Conservation (phyloP, 148 eudicot genomes). For the Chenopodium quinoa region DNA sequence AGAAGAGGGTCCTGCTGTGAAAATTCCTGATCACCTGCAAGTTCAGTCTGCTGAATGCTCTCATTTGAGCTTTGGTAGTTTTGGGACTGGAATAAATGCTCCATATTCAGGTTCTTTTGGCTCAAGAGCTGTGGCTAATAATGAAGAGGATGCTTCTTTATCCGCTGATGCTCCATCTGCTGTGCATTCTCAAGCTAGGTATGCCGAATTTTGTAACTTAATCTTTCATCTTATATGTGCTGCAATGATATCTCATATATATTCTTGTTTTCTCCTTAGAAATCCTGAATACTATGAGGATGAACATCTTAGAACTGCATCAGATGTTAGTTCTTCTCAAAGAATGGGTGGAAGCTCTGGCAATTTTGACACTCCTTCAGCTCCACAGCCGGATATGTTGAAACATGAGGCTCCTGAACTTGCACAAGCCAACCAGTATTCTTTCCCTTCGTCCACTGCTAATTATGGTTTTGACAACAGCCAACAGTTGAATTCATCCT, state of each 20-base stretch:
- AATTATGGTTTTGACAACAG: constrained; percentile 66
- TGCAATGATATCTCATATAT: constrained; percentile 5
- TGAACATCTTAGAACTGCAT: constrained; percentile 53
- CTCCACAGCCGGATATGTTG: constrained; percentile 57
- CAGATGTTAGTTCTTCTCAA: constrained; percentile 60
- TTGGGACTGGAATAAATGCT: constrained; percentile 56
- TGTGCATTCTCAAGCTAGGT: constrained; percentile 69
- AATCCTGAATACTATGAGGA: constrained; percentile 72
- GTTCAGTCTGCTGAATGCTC: constrained; percentile 72
- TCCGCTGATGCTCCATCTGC: constrained; percentile 50
- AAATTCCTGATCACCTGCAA: constrained; percentile 81
- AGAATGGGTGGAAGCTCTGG: constrained; percentile 49
- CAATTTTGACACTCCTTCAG: constrained; percentile 59
- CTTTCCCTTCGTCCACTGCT: constrained; percentile 64
- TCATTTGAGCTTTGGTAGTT: constrained; percentile 95
- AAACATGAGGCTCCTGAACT: constrained; percentile 58
- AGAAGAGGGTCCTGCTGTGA: constrained; percentile 69
- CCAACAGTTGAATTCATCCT: constrained; percentile 58
- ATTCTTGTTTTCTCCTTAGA: constrained; percentile 38
- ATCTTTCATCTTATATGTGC: constrained; percentile 5
- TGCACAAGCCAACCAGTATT: constrained; percentile 58
- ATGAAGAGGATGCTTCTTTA: constrained; percentile 47
- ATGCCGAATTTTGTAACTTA: constrained; percentile 7
- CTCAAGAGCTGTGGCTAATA: constrained; percentile 39
- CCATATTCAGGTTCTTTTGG: constrained; percentile 49